Base-by-base conservation (phyloP, 495 filamentous ascomycete genomes). In the Oleoguttula mirabilis region DNA sequence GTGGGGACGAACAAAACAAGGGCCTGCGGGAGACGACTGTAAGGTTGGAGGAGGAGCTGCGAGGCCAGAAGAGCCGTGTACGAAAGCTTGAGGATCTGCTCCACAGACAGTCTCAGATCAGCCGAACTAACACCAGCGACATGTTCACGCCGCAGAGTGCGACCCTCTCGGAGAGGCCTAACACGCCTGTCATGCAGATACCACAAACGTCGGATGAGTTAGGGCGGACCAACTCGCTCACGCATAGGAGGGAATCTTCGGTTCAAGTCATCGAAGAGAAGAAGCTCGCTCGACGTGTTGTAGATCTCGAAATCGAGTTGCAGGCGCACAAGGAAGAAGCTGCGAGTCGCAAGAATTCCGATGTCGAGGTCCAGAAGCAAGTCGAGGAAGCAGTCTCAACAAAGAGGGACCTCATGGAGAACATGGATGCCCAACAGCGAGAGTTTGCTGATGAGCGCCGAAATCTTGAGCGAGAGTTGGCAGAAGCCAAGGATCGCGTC, bases 371-470 rank as follows among this genome's bases (percentile, higher is more conserved):
- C 22, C 79, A 75, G 48, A 69, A 66, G 4, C 79, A 77, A 45
- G 73, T 85, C 32, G 79, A 88, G 47, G 85, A 94, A 56, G 82
- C 71, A 10, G 79, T 84, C 47, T 88, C 83, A 2, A 99, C 83
- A 0, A 99, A 99, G 60, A 77, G 83, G 55, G 90, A 99, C 54
- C 73, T 99, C 1, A 75, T 99, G 57, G 81, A 82, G 30, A 99
- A 99, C 54, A 79, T 99, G 58, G 86, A 95, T 53, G 83, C 88
- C 23, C 73, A 85, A 23, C 84, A 93, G 56, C 76, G 76, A 21
- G 88, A 96, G 55, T 94, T 94, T 54, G 69, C 80, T 32, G 76
- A 77, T 39, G 87, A 96, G 59, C 76, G 88, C 19, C 81, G 76
- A 52, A 78, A 73, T 8, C 67, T 95, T 14, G 82, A 94, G 51